Evolutionary conservation across 257 asterid species (phyloP), one percentile per base, ranked within the genome.

Genomic region (Leptodermis oblonga): DNA sequence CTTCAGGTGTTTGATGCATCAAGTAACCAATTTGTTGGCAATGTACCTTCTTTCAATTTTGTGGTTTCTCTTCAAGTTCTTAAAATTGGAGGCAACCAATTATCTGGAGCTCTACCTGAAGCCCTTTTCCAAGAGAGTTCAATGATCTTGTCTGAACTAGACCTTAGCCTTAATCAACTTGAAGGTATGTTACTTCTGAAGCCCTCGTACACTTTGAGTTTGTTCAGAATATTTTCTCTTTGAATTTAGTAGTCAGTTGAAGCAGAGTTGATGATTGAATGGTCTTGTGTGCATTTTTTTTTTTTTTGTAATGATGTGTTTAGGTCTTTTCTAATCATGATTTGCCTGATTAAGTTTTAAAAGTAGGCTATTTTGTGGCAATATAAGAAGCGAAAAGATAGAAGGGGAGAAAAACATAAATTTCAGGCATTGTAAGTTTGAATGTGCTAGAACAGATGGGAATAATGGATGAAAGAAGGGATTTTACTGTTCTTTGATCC

Each of bases 81-180:
- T 71, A 85, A 75, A 51, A 89, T 91, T 18, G 71, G 87, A 49
- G 77, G 77, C 71, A 91, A 91, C 70, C 83, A 71, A 75, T 70
- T 91, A 34, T 81, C 95, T 11, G 97, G 95, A 48, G 84, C 95
- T 2, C 71, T 88, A 78, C 95, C 97, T 2, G 88, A 80, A 59
- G 95, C 88, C 70, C 92, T 91, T 75, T 61, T 91, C 81, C 93
- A 77, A 58, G 93, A 86, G 82, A 88, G 88, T 81, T 91, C 97
- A 30, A 91, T 83, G 91, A 74, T 91, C 62, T 82, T 91, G 77
- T 76, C 86, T 63, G 96, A 91, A 54, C 73, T 89, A 79, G 97
- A 91, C 85, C 79, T 90, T 31, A 90, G 96, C 85, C 89, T 70
- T 79, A 90, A 90, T 80, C 86, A 80, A 73, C 87, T 89, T 60